phyloP scores from a whole-genome alignment of 75 land plant species.

The Ceratopteris richardii region DNA sequence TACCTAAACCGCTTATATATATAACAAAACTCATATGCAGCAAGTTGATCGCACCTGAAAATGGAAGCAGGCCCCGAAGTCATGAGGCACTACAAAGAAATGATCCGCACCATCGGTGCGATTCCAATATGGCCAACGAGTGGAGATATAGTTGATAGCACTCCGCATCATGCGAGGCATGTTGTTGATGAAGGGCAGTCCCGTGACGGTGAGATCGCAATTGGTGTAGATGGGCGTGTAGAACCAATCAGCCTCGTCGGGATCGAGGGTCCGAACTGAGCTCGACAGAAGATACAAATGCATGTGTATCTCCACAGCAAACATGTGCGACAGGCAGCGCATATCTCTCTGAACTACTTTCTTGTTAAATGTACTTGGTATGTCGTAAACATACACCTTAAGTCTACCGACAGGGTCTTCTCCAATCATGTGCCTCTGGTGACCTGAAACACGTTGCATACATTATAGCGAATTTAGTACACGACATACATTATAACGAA shows the following conservation, averaged over 20 bases:
- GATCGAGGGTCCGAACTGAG: too few relatives aligned
- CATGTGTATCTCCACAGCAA: slow-evolving; percentile 2
- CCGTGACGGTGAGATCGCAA: slow-evolving; percentile 1
- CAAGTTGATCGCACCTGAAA: too few relatives aligned
- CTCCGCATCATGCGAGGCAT: slow-evolving; percentile 7
- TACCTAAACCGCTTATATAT: too few relatives aligned
- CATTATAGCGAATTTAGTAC: too few relatives aligned
- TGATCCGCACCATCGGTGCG: slow-evolving; percentile 91
- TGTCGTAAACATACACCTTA: slow-evolving; percentile 7
- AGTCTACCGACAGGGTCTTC: neutral
- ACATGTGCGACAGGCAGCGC: slow-evolving; percentile 8
- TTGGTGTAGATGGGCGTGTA: slow-evolving; percentile 6
- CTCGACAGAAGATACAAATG: too few relatives aligned
- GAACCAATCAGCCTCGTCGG: too few relatives aligned
- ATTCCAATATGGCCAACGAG: slow-evolving; percentile 90
- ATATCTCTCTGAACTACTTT: slow-evolving; percentile 1
- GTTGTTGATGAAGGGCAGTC: slow-evolving; percentile 3
- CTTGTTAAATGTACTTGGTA: slow-evolving; percentile 2
- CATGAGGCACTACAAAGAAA: too few relatives aligned
- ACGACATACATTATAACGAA: too few relatives aligned
- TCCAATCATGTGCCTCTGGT: neutral
- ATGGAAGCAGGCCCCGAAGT: slow-evolving; percentile 15
- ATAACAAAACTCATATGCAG: too few relatives aligned
- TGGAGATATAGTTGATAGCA: slow-evolving; percentile 11
- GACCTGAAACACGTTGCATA: neutral